Conservation (phyloP, 768 basidiomycete species). For the Favolaschia claudopus region DNA sequence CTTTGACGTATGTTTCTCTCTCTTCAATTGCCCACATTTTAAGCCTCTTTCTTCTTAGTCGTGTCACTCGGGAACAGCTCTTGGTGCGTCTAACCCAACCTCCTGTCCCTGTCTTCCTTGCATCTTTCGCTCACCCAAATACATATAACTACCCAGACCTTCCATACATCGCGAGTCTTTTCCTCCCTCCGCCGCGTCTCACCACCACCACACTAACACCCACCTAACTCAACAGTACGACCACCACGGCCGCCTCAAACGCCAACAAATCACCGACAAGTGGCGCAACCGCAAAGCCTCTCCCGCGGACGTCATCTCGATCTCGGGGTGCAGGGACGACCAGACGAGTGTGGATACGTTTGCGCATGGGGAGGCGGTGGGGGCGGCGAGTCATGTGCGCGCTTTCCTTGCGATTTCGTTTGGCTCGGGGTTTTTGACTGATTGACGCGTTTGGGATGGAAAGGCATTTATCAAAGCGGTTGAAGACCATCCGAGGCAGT, state of each 20-base stretch:
- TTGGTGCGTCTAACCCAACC: constrained; percentile 44
- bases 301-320: constrained; percentile 83
- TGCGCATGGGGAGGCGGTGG: constrained; percentile 68
- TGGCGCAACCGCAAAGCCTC: constrained; percentile 55
- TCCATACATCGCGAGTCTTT: constrained; percentile 52
- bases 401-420: constrained; percentile 12
- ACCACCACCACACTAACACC: not conserved
- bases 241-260: constrained; percentile 62
- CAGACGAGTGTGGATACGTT: constrained; percentile 80
- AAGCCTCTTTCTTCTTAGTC: constrained; percentile 38
- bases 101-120: not conserved
- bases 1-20: constrained; percentile 46
- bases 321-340: constrained; percentile 74
- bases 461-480: constrained; percentile 67
- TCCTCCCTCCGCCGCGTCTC: not conserved
- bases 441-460: not conserved
- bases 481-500: constrained; percentile 62
- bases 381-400: constrained; percentile 84
- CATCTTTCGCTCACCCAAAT: not conserved
- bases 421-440: not conserved
- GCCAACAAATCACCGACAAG: constrained; percentile 45
- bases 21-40: not conserved
- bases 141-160: constrained; percentile 44
- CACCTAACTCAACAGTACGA: constrained; percentile 62
- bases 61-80: constrained; percentile 62